These are phyloP conservation scores for Nakataea oryzae DNA, from an alignment of 2,329 filamentous ascomycete genomes.

Conservation along the genomic window DNA sequence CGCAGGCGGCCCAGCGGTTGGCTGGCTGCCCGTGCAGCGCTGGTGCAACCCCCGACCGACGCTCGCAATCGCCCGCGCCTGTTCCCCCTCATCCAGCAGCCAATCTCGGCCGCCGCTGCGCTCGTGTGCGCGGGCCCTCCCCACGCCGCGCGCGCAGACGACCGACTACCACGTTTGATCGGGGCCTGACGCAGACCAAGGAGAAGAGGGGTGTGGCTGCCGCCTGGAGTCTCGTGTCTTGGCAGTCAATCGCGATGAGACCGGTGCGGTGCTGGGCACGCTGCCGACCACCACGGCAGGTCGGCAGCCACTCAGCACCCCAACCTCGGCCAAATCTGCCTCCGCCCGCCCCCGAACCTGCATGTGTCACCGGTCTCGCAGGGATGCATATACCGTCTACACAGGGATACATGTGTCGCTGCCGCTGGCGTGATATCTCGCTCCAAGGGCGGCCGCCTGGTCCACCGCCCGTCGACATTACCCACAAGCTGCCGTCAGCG, in stretches of 20 bases:
- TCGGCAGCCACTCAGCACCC: no score
- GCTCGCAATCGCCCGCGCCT: background rate
- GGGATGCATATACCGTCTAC: no score
- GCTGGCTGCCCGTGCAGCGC: background rate
- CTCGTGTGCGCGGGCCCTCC: background rate
- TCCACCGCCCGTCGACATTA: no score
- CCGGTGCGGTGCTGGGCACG: no score
- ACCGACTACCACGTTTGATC: background rate
- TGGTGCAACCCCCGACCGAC: background rate
- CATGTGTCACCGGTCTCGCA: background rate
- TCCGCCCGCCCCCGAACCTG: background rate
- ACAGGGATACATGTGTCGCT: no score
- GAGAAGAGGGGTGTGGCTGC: background rate
- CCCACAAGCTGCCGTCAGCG: background rate
- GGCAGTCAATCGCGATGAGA: no score
- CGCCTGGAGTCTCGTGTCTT: background rate
- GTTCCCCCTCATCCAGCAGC: background rate
- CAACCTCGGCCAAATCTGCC: background rate
- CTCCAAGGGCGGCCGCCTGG: no score
- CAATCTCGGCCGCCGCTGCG: background rate
- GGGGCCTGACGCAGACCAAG: background rate
- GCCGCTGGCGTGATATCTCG: no score
- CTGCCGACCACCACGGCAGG: no score
- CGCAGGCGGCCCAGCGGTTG: background rate
- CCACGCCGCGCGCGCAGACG: background rate